Conservation (phyloP, 495 filamentous ascomycete species). For the Hypoxylon crocopeplum region DNA sequence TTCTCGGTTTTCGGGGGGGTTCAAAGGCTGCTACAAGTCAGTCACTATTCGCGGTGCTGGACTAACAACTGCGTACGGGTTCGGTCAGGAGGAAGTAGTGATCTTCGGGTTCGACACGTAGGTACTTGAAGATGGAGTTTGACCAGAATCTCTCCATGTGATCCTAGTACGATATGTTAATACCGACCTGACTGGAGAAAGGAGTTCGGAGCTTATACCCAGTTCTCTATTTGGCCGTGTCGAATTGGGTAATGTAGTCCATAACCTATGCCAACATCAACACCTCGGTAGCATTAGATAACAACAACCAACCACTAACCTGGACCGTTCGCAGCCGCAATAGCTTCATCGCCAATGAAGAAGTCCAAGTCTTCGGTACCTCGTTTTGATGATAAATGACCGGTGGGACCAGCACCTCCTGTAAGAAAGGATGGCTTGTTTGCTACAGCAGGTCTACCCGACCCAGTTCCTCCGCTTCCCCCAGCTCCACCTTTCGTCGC, state of each 20-base stretch:
- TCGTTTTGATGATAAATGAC: conserved; percentile 87
- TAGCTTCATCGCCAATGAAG: conserved; percentile 97
- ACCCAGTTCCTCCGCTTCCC: conserved; percentile 75
- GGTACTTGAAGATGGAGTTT: conserved; percentile 99
- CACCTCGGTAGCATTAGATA: conserved; percentile 23
- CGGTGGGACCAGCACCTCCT: conserved; percentile 81
- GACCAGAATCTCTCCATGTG: conserved; percentile 99
- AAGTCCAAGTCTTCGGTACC: conserved; percentile 98
- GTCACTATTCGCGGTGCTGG: conserved; percentile 4
- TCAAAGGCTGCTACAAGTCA: conserved; percentile 74
- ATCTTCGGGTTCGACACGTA: conserved; percentile 96
- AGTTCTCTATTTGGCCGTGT: conserved; percentile 98
- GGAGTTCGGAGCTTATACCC: conserved; percentile 60
- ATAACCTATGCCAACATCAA: conserved; percentile 67
- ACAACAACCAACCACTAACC: conserved; percentile 55
- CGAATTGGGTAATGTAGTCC: conserved; percentile 96
- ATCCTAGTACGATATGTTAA: conserved; percentile 63
- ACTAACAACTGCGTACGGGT: conserved; percentile 64
- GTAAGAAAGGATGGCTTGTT: conserved; percentile 95
- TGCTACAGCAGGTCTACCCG: conserved; percentile 85
- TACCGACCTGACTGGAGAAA: background rate
- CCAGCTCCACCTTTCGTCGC: conserved; percentile 83
- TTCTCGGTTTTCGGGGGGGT: conserved; percentile 97
- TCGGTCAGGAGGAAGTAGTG: conserved; percentile 98
- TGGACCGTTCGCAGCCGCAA: conserved; percentile 81